Base-by-base conservation (phyloP, 192 early-diverging fungal species). In the Podila clonocystis region DNA sequence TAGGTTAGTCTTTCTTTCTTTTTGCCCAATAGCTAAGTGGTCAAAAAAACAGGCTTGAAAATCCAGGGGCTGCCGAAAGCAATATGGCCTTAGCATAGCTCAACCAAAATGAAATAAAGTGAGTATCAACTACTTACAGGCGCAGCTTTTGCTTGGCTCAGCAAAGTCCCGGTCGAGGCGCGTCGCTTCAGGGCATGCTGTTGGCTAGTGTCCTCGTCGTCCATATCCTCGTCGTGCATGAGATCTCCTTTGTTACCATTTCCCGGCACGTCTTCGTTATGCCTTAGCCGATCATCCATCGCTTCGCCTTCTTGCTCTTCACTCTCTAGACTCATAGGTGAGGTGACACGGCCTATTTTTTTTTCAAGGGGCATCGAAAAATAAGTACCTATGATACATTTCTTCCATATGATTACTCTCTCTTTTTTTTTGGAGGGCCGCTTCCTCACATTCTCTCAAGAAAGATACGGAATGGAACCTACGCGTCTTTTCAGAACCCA, bases 151-250 rank as follows among this genome's bases (percentile, higher is more conserved):
- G 57, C 24, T 24, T 68, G 65, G 29, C 20, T 68, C 15, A 65
- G 22, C 24, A 80, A 33, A 5, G 70, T 80, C 9, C 77, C 77
- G 11, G 77, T 72, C n/a, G 77, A 80, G 2, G 71, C 77, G 60
- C 68, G 66, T 5, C 77, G 77, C 48, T 80, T 80, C n/a, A 80
- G 63, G 3, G 65, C 33, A 9, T 26, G 31, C 4, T 50, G 70
- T 7, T 72, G 59, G 26, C 70, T 26, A 13, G 38, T 50, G 9
- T 80, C 77, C 7, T 80, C 52, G 5, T 26, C 77, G 38, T 80
- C 70, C 62, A 68, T 57, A 15, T 73, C 66, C 67, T 72, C 70
- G 30, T 45, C 6, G n/a, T 15, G 38, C 5, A 20, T 31, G 28
- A 24, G n/a, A 20, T 71, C 64, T n/a, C 50, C 29, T 19, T 50